Base-by-base conservation (phyloP, 805 yeast species). In the Starmerella lactis-condensi region DNA sequence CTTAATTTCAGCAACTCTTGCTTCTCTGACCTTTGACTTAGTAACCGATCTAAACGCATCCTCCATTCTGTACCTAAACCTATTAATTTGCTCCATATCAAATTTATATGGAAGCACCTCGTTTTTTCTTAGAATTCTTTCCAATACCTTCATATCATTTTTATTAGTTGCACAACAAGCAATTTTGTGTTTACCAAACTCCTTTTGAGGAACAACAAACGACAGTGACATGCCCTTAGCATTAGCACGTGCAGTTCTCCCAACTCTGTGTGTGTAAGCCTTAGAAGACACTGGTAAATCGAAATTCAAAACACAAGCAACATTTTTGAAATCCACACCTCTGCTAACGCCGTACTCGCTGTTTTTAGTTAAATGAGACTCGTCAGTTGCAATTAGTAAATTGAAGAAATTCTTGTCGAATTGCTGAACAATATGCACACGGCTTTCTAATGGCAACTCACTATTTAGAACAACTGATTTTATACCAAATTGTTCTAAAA, bases 201-300 rank as follows among this genome's bases (percentile, higher is more conserved):
- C 83, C 39, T 73, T 76, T 21, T 61, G 57, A 17, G 89, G 77
- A 17, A 85, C 81, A 13, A 83, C 89, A 58, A 85, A 89, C 12
- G 95, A 82, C 33, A 89, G 63, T 0, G 96, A 77, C 68, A 81
- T 83, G 36, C 98, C 98, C 2, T 89, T 65, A 50, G 79, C 82
- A 32, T 94, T 93, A 6, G 93, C 96, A 57, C 98, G 72, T 4
- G 98, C 98, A 4, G 98, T 89, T 60, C 98, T 72, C 31, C 98
- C 98, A 22, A 89, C 69, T 51, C 98, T 68, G 54, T 89, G 98
- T 19, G 81, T 73, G 50, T 89, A 89, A 3, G 92, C 69, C 50
- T 75, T 76, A 4, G 95, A 73, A 7, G 91, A 72, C 3, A 78
- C 67, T 24, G 98, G 98, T 44, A 89, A 60, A 51, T 89, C 98